These are phyloP conservation scores for Podosphaera fusca DNA, from an alignment of 2,329 filamentous ascomycete genomes.

Conservation along the genomic window DNA sequence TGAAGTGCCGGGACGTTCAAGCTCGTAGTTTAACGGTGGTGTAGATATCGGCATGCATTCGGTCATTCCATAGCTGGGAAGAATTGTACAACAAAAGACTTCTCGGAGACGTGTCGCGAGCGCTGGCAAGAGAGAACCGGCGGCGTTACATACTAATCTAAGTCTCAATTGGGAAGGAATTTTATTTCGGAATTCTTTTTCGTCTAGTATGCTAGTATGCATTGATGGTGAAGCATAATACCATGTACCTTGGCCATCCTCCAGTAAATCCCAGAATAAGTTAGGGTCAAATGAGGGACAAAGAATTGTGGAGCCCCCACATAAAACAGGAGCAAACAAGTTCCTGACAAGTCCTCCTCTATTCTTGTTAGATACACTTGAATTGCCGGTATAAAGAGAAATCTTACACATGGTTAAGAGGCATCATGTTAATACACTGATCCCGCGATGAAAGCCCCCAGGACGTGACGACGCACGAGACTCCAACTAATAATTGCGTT, in stretches of 20 bases:
- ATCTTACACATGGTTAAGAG: constrained; percentile 25
- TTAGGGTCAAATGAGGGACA: constrained; percentile 29
- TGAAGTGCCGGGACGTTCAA: constrained; percentile 29
- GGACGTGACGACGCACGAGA: constrained; percentile 28
- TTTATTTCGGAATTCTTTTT: constrained; percentile 20
- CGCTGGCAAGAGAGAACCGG: constrained; percentile 27
- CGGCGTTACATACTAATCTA: constrained; percentile 30
- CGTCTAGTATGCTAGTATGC: constrained; percentile 29
- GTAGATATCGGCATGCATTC: constrained; percentile 36
- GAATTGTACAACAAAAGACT: constrained; percentile 26
- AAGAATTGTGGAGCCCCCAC: constrained; percentile 29
- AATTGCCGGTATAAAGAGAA: background rate
- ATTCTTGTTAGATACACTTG: background rate
- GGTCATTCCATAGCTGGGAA: constrained; percentile 36
- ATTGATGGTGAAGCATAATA: constrained; percentile 35
- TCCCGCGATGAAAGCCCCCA: constrained; percentile 26
- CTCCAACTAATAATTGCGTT: constrained; percentile 26
- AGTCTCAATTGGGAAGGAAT: constrained; percentile 21
- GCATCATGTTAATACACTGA: constrained; percentile 35
- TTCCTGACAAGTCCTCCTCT: constrained; percentile 28
- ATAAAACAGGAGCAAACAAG: constrained; percentile 29
- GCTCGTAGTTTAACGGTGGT: constrained; percentile 26
- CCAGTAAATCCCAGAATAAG: constrained; percentile 31
- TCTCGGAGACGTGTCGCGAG: constrained; percentile 25
- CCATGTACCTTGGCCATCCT: constrained; percentile 26